phyloP scores from a whole-genome alignment of 345 rosid genomes.

The Eutrema japonicum region DNA sequence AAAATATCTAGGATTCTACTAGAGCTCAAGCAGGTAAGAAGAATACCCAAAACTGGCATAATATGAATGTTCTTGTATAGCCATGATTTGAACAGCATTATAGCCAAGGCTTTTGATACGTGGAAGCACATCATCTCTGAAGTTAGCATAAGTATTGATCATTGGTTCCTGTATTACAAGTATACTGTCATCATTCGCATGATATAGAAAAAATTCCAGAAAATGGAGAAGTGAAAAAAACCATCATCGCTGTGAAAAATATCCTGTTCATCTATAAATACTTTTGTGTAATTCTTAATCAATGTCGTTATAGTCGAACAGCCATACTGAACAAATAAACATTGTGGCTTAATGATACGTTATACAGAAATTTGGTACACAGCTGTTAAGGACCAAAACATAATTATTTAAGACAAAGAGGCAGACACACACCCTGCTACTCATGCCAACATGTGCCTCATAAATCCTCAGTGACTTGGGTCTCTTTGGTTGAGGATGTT shows the following conservation, averaged over 20 bases:
- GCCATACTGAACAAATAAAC: slow-evolving; percentile 21
- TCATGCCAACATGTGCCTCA: slow-evolving; percentile 98
- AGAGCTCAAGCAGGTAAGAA: slow-evolving; percentile 29
- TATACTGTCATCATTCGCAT: slow-evolving; percentile 29
- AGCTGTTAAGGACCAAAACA: background rate
- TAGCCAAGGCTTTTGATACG: slow-evolving; percentile 94
- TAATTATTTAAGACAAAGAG: slow-evolving; percentile 6
- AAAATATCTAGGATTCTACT: slow-evolving; percentile 4
- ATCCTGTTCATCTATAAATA: slow-evolving; percentile 3
- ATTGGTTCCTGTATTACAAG: slow-evolving; percentile 72
- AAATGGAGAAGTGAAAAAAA: slow-evolving; percentile 17
- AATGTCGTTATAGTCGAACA: slow-evolving; percentile 1
- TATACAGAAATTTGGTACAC: slow-evolving; percentile 17
- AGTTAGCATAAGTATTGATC: slow-evolving; percentile 80
- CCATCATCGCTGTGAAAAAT: background rate
- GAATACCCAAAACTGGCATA: slow-evolving; percentile 96
- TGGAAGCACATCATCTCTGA: slow-evolving; percentile 95
- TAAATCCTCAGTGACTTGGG: slow-evolving; percentile 92
- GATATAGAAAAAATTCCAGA: slow-evolving; percentile 1
- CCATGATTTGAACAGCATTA: slow-evolving; percentile 99
- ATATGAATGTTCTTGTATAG: slow-evolving; percentile 97
- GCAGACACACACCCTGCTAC: slow-evolving; percentile 70
- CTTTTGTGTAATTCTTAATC: background rate
- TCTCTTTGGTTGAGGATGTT: slow-evolving; percentile 83
- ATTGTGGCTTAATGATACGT: slow-evolving; percentile 14